Evolutionary conservation across 768 basidiomycete species (phyloP), one percentile per base, ranked within the genome.

Genomic region (Mycena haematopus): DNA sequence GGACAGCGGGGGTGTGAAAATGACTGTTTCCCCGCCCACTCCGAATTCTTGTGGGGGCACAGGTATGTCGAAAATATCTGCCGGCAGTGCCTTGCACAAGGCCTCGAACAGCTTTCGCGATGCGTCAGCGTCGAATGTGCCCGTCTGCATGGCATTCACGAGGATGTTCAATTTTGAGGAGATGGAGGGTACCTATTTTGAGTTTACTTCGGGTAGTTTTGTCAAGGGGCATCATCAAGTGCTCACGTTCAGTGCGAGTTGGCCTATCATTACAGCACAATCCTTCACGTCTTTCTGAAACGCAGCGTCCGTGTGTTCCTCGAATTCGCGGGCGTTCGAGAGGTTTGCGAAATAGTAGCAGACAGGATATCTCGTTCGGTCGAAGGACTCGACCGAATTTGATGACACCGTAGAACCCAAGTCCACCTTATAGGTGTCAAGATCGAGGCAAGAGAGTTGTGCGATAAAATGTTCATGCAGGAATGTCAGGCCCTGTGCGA

Each of bases 41-140:
- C 31, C 4, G 10, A 33, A 36, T 36, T 15, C 6, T 24, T 52
- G 54, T 19, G 55, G 24, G 24, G 47, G 47, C 25, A 62, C 50
- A 33, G 13, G 61, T 0, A 52, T 31, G 40, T 83, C 81, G 64
- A 83, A 81, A 4, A 78, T 71, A 8, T 75, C 68, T 3, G 77
- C 73, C 35, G 82, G 79, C 15, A 85, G 70, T 7, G 80, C 74
- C 57, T 77, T 77, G 62, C 79, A 80, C 7, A 83, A 70, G 13
- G 82, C 80, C 63, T 85, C 83, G 57, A 84, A 84, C 49, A 84
- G 72, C 53, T 79, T 80, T 13, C 80, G 76, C 2, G 82, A 72
- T 52, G 80, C 82, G 38, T 86, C 81, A 1, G 82, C 83, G n/a
- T 75, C 77, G 64, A 84, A 84, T 27, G 75, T 77, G 29, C 81